Percentiles rank a stretch among this genome's conserved stretches.
phyloP scores from a whole-genome alignment of 1,284 basidiomycete species.

The Ganoderma boninense region DNA sequence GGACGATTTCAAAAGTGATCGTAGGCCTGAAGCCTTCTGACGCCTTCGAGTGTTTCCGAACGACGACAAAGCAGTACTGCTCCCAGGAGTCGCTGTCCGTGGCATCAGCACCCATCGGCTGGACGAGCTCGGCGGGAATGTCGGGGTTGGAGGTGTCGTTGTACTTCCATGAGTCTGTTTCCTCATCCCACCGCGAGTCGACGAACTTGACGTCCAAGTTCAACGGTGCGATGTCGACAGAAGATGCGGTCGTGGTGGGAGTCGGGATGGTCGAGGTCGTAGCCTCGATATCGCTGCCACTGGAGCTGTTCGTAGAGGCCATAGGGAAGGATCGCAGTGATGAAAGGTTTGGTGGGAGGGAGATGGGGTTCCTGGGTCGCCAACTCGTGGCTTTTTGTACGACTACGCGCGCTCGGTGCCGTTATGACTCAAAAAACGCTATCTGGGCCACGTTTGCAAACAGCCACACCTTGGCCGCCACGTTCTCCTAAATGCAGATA shows the following conservation, averaged over 20 bases:
- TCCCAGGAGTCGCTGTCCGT: slow-evolving; percentile 6
- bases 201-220: slow-evolving; percentile 19
- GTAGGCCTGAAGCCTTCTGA: slow-evolving; percentile 39
- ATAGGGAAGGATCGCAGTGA: neutral
- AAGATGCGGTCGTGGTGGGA: neutral
- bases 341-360: neutral
- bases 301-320: slow-evolving; percentile 6
- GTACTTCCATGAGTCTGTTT: slow-evolving; percentile 13
- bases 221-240: neutral
- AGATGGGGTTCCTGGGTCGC: neutral
- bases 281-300: neutral
- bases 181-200: slow-evolving; percentile 17
- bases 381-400: neutral
- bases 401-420: neutral
- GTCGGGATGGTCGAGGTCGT: neutral
- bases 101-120: slow-evolving; percentile 10
- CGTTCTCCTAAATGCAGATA: neutral
- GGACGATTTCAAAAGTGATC: slow-evolving; percentile 55
- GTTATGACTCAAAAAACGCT: neutral
- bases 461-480: neutral
- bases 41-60: slow-evolving; percentile 52
- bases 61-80: slow-evolving; percentile 51
- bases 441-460: neutral
- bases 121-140: slow-evolving; percentile 12
- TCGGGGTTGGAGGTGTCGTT: slow-evolving; percentile 17